These are phyloP conservation scores for Xylaria venustula DNA, from an alignment of 495 filamentous ascomycete species.

Conservation along the genomic window DNA sequence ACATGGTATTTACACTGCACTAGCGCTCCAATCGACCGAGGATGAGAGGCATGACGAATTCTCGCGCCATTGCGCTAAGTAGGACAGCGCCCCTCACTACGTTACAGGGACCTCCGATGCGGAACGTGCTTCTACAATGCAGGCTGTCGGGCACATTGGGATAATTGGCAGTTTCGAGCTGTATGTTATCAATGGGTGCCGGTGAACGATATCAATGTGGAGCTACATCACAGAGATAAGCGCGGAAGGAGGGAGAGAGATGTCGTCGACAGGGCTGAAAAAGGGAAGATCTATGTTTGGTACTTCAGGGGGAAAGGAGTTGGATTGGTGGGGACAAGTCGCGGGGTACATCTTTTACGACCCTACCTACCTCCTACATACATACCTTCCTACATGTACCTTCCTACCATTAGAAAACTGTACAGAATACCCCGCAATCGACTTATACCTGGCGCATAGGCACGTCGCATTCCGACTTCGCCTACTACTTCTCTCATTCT, in stretches of 20 bases:
- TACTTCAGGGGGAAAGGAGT: neutral
- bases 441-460: no score
- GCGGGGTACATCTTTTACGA: slow-evolving; percentile 3
- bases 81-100: no score
- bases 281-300: neutral
- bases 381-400: no score
- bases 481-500: neutral
- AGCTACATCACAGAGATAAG: no score
- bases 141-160: no score
- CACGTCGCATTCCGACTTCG: neutral
- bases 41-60: neutral
- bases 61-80: neutral
- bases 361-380: neutral
- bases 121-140: no score
- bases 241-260: neutral
- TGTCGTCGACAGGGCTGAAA: neutral
- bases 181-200: no score
- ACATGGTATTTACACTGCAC: neutral
- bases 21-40: neutral
- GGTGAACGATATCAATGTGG: no score
- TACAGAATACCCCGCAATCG: slow-evolving; percentile 1
- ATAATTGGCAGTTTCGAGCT: no score
- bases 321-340: slow-evolving; percentile 1
- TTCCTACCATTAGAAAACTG: no score
- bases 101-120: no score